phyloP scores from a whole-genome alignment of 129 eudicot genomes.

The Ambrosia artemisiifolia region DNA sequence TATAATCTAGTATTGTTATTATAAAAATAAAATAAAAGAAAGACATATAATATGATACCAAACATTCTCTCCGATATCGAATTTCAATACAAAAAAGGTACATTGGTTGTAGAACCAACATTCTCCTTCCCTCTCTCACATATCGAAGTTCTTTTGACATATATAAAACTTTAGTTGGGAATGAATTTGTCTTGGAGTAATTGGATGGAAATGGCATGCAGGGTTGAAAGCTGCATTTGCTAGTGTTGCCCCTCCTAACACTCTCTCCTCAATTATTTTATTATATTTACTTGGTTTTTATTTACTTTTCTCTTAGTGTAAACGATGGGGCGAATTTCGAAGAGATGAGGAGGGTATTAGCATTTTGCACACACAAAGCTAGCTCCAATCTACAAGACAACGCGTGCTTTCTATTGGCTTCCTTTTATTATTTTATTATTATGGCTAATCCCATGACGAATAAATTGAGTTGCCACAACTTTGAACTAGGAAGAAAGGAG shows the following conservation, averaged over 20 bases:
- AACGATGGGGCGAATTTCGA: conserved; percentile 18
- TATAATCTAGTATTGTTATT: too few species aligned
- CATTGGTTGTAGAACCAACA: conserved; percentile 32
- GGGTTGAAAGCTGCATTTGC: conserved; percentile 70
- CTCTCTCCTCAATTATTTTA: conserved; percentile 42
- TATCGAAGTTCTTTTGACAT: conserved; percentile 26
- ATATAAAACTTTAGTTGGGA: neutral
- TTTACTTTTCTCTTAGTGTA: neutral
- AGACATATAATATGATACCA: conserved; percentile 1
- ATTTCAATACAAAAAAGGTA: conserved; percentile 29
- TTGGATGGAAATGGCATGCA: conserved; percentile 81
- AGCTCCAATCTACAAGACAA: conserved; percentile 34
- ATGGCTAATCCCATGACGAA: too few species aligned
- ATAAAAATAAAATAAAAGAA: neutral
- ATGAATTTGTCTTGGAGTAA: conserved; percentile 49
- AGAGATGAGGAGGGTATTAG: conserved; percentile 29
- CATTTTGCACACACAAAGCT: conserved; percentile 18
- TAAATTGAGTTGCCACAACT: too few species aligned
- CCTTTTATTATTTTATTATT: neutral
- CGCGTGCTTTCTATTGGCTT: conserved; percentile 35
- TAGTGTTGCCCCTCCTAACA: conserved; percentile 33
- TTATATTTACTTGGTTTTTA: too few species aligned
- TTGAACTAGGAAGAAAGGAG: too few species aligned
- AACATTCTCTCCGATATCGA: conserved; percentile 32
- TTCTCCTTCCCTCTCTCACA: conserved; percentile 38